Conservation (phyloP, 345 rosid species). For the Eutrema yunnanense region DNA sequence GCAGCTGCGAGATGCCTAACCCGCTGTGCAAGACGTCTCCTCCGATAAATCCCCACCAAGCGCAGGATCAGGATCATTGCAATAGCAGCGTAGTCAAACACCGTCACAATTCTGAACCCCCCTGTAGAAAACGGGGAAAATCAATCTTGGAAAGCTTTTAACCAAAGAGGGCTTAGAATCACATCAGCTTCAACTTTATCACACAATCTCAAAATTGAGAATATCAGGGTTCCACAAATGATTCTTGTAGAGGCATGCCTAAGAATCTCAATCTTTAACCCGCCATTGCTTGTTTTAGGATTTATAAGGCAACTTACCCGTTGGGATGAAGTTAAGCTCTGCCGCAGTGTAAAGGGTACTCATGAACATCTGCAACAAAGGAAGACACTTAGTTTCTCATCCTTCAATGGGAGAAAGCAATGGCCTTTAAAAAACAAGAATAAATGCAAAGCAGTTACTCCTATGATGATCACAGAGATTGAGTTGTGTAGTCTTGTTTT, state of each 20-base stretch:
- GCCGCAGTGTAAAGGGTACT: constrained; percentile 57
- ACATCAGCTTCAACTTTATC: background rate
- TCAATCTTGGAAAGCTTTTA: background rate
- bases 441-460: background rate
- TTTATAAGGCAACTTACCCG: constrained; percentile 37
- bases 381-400: constrained; percentile 1
- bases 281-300: background rate
- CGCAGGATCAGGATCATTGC: constrained; percentile 52
- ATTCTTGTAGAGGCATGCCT: background rate
- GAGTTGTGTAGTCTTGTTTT: background rate
- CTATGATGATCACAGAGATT: background rate
- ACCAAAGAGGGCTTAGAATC: background rate
- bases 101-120: constrained; percentile 44
- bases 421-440: background rate
- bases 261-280: background rate
- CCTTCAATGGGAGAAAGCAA: background rate
- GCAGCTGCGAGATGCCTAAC: constrained; percentile 52
- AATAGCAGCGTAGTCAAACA: constrained; percentile 57
- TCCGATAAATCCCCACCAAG: constrained; percentile 46
- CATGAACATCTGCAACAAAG: constrained; percentile 50
- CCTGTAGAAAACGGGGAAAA: constrained; percentile 30
- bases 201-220: background rate
- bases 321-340: constrained; percentile 65
- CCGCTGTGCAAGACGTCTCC: constrained; percentile 50
- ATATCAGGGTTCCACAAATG: background rate